phyloP scores from a whole-genome alignment of 768 basidiomycete genomes.

The Lactarius deliciosus region DNA sequence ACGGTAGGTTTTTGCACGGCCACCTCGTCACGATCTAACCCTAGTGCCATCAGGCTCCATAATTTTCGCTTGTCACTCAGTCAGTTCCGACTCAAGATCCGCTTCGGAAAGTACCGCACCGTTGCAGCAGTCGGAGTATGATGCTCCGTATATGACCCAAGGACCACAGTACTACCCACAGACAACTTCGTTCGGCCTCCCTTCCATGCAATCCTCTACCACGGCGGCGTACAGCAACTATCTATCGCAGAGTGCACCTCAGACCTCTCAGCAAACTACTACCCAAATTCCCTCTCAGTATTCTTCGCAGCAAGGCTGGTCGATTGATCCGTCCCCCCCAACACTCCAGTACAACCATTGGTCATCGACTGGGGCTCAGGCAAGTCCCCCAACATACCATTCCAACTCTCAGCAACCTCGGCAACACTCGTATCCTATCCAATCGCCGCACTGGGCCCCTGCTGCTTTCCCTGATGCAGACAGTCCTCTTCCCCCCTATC shows the following conservation, averaged over 20 bases:
- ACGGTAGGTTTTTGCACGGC: slow-evolving; percentile 54
- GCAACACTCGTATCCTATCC: slow-evolving; percentile 32
- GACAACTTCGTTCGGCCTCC: slow-evolving; percentile 33
- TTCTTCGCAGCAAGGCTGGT: slow-evolving; percentile 26
- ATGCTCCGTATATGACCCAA: slow-evolving; percentile 33
- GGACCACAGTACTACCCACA: slow-evolving; percentile 35
- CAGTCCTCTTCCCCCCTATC: slow-evolving; percentile 31
- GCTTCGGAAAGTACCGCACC: slow-evolving; percentile 28
- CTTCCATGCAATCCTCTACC: slow-evolving; percentile 31
- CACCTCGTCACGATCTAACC: slow-evolving; percentile 27
- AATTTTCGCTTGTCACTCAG: slow-evolving; percentile 74
- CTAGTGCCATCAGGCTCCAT: slow-evolving; percentile 49
- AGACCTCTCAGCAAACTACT: slow-evolving; percentile 20
- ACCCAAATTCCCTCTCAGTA: slow-evolving; percentile 25
- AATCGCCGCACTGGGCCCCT: slow-evolving; percentile 42
- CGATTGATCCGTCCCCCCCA: slow-evolving; percentile 38
- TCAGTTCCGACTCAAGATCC: slow-evolving; percentile 41
- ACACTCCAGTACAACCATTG: slow-evolving; percentile 35
- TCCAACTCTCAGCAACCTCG: slow-evolving; percentile 36
- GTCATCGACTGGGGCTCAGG: slow-evolving; percentile 20
- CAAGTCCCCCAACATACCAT: slow-evolving; percentile 23
- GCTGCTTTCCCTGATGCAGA: slow-evolving; percentile 39
- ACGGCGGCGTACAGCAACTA: slow-evolving; percentile 29
- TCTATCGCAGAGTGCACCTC: slow-evolving; percentile 19
- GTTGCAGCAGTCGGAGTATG: slow-evolving; percentile 31